Evolutionary conservation across 2,329 filamentous ascomycete genomes (phyloP), one percentile per base, ranked within the genome.

Genomic region (Sporothrix dimorphospora): DNA sequence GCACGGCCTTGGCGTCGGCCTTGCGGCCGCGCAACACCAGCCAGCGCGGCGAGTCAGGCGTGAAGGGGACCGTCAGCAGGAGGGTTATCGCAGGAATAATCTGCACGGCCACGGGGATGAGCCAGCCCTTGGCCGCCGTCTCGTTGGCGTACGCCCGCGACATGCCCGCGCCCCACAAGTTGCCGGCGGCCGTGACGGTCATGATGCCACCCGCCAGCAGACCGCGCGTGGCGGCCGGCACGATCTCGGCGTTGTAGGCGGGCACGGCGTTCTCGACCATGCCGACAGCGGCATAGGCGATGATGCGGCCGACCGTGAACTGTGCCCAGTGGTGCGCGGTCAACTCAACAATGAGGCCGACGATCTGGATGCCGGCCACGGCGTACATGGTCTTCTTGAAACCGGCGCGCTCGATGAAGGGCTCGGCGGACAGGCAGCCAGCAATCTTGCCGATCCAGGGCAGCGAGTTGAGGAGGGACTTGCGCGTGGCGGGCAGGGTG

Each of bases 51-150:
- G 73, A 74, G 70, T 75, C 74, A 21, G 70, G 70, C 16, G 73
- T 75, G 30, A 74, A 73, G n/a, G 74, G 74, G 11, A 77, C 71
- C 21, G 73, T 73, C 27, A 74, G 45, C 11, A 81, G 70, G 30
- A 81, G 78, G 16, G 79, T 74, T 0, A 80, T 45, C 3, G 79
- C 76, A 69, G 81, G 81, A 4, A 82, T 72, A 16, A 81, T 77
- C 69, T 82, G 80, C 73, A 82, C 80, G 2, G 77, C 79, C 19
- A 80, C 78, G 38, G 80, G 80, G 73, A 82, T 80, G 42, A 80
- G 75, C 80, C 80, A 82, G 34, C 74, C 75, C 70, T 79, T 76
- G 38, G 79, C 78, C 34, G 75, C 75, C 21, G 71, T 72, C 24
- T 72, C 70, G 11, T 75, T 77, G 55, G 74, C 76, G 8, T 73